Percentiles rank a stretch among this genome's conserved stretches.
phyloP scores from a whole-genome alignment of 2,329 filamentous ascomycete genomes.

The Sphaceloma murrayae region DNA sequence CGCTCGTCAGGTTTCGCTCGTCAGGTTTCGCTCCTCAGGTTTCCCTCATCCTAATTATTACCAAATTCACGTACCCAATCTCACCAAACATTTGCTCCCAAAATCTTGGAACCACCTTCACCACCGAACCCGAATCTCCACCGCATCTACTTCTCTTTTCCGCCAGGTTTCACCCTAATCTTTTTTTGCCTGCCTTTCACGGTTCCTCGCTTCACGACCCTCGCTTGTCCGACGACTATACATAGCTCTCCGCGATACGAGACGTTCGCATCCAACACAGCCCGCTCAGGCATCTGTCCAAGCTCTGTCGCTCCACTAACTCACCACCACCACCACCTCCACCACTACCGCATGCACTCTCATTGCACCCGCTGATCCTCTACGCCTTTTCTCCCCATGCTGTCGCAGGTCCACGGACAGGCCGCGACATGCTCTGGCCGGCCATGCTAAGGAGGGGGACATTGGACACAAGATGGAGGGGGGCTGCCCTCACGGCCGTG shows the following conservation, averaged over 20 bases:
- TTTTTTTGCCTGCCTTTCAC: neutral
- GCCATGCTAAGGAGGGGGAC: slow-evolving; percentile 13
- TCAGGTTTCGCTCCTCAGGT: no score
- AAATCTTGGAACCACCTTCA: neutral
- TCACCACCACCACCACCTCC: no score
- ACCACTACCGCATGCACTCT: neutral
- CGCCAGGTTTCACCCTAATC: slow-evolving; percentile 2
- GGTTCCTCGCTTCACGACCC: slow-evolving; percentile 1
- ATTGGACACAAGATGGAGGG: slow-evolving; percentile 8
- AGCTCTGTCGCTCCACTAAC: neutral
- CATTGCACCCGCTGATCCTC: slow-evolving; percentile 4
- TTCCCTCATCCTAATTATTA: no score
- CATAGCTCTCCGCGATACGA: slow-evolving; percentile 4
- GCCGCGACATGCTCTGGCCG: slow-evolving; percentile 15
- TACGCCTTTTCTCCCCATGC: slow-evolving; percentile 7
- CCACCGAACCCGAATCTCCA: neutral
- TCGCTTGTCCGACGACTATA: slow-evolving; percentile 3
- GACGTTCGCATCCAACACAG: slow-evolving; percentile 11
- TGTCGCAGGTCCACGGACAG: slow-evolving; percentile 4
- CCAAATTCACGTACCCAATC: no score
- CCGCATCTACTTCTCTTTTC: neutral
- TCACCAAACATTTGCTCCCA: slow-evolving; percentile 1
- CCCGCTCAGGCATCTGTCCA: slow-evolving; percentile 1
- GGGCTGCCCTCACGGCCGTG: slow-evolving; percentile 17
- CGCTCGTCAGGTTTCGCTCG: no score